Percentiles rank a stretch among this genome's conserved stretches.
Conservation (phyloP, 1,284 basidiomycete species). For the Rhodotorula mucilaginosa region DNA sequence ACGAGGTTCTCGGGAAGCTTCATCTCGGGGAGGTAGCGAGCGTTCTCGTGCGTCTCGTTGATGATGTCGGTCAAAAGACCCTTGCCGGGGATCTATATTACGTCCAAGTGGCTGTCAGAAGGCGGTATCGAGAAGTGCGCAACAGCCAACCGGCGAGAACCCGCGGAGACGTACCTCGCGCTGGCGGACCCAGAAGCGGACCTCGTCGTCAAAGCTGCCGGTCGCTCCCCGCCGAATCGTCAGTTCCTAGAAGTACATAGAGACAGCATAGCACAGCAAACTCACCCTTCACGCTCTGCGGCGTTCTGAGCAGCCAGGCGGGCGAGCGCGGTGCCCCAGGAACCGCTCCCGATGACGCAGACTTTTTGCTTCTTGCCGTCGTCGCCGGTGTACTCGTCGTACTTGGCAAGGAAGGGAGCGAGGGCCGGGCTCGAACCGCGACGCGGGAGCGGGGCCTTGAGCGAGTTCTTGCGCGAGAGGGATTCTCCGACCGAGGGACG, state of each 20-base stretch:
- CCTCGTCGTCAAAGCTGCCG: slow-evolving; percentile 34
- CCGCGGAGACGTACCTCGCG: slow-evolving; percentile 26
- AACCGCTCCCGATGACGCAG: slow-evolving; percentile 37
- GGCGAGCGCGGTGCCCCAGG: slow-evolving; percentile 40
- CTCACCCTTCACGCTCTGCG: slow-evolving; percentile 33
- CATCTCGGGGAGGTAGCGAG: slow-evolving; percentile 58
- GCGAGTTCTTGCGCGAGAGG: slow-evolving; percentile 35
- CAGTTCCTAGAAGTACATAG: too few species aligned
- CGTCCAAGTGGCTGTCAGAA: not conserved
- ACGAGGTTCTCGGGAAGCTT: slow-evolving; percentile 57
- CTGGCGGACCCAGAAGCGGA: slow-evolving; percentile 41
- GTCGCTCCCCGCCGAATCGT: too few species aligned
- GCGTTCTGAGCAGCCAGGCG: slow-evolving; percentile 37
- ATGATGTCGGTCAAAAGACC: slow-evolving; percentile 38
- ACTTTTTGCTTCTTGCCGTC: slow-evolving; percentile 30
- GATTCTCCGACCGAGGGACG: slow-evolving; percentile 17
- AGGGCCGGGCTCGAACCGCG: slow-evolving; percentile 30
- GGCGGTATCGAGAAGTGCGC: not conserved
- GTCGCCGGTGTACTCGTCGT: slow-evolving; percentile 33
- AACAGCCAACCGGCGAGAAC: not conserved
- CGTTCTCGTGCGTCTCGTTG: slow-evolving; percentile 57
- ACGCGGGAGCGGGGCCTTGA: slow-evolving; percentile 25
- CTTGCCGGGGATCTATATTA: slow-evolving; percentile 36
- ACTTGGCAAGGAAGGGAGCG: slow-evolving; percentile 39
- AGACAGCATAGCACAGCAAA: too few species aligned